Evolutionary conservation across 257 asterid species (phyloP).

Genomic region (Solanum microdontum): DNA sequence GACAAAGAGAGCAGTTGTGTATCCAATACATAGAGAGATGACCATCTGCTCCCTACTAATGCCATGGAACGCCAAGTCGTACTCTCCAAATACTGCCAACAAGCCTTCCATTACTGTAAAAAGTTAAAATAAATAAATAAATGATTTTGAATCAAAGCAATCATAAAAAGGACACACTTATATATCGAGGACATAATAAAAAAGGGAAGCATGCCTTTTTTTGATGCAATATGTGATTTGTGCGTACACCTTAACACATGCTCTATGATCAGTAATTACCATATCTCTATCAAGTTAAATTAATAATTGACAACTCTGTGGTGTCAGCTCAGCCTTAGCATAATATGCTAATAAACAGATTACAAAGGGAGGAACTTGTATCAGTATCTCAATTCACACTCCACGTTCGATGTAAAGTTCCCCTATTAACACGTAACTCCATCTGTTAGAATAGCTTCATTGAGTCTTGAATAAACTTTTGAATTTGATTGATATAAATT

Average conservation of each 20-base stretch:
- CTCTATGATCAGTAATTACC: neutral
- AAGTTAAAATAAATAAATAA: neutral
- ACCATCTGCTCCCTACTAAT: conserved; percentile 57
- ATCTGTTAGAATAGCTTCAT: neutral
- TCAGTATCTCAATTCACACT: neutral
- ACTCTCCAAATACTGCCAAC: conserved; percentile 77
- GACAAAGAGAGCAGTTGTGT: conserved; percentile 36
- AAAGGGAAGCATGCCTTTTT: neutral
- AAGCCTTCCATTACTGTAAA: conserved; percentile 60
- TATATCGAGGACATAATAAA: neutral
- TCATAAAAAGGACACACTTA: neutral
- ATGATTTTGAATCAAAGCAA: neutral
- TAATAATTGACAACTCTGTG: neutral
- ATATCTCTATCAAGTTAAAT: neutral
- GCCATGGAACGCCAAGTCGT: conserved; percentile 56
- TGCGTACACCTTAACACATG: neutral
- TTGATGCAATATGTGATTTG: neutral
- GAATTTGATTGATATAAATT: neutral
- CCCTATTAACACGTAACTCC: neutral
- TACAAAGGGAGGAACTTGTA: neutral
- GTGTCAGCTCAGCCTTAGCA: neutral
- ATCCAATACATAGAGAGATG: conserved; percentile 46
- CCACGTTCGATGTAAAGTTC: neutral
- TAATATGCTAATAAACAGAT: neutral
- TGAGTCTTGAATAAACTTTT: neutral